Conservation (phyloP, 1,284 basidiomycete genomes). For the Athelia psychrophila region DNA sequence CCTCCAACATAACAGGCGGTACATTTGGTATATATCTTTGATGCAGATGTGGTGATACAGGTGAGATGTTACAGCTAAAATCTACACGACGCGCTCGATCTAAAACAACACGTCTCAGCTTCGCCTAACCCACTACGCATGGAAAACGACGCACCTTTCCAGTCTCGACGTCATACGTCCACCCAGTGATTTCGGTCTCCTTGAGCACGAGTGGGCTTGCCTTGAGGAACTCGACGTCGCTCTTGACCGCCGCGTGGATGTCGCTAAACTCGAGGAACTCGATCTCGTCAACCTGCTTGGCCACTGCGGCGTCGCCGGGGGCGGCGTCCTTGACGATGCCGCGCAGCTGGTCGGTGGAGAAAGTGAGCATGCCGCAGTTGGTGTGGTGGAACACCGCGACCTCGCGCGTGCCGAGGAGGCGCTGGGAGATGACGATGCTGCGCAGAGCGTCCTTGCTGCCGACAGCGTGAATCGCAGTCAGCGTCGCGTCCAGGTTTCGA, state of each 20-base stretch:
- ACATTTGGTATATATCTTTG: too few relatives aligned
- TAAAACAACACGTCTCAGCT: neutral
- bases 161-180: slow-evolving; percentile 63
- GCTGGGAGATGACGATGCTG: slow-evolving; percentile 65
- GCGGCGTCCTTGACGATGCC: slow-evolving; percentile 46
- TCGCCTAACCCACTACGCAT: neutral
- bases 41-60: too few relatives aligned
- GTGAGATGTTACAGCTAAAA: too few relatives aligned
- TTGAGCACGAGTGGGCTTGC: slow-evolving; percentile 52
- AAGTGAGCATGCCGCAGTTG: slow-evolving; percentile 66
- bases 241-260: slow-evolving; percentile 51
- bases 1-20: too few relatives aligned
- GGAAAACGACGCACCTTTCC: slow-evolving; percentile 43
- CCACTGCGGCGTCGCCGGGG: slow-evolving; percentile 32
- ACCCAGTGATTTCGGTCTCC: slow-evolving; percentile 56
- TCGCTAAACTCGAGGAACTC: slow-evolving; percentile 58
- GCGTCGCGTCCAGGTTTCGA: neutral
- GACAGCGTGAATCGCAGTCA: neutral
- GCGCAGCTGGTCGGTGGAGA: slow-evolving; percentile 49
- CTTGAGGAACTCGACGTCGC: slow-evolving; percentile 55
- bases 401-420: slow-evolving; percentile 63
- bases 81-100: neutral
- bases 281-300: slow-evolving; percentile 43
- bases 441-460: slow-evolving; percentile 59
- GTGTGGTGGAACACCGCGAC: slow-evolving; percentile 68